Evolutionary conservation across 2,329 filamentous ascomycete species (phyloP).

Genomic region (Colletotrichum noveboracense): DNA sequence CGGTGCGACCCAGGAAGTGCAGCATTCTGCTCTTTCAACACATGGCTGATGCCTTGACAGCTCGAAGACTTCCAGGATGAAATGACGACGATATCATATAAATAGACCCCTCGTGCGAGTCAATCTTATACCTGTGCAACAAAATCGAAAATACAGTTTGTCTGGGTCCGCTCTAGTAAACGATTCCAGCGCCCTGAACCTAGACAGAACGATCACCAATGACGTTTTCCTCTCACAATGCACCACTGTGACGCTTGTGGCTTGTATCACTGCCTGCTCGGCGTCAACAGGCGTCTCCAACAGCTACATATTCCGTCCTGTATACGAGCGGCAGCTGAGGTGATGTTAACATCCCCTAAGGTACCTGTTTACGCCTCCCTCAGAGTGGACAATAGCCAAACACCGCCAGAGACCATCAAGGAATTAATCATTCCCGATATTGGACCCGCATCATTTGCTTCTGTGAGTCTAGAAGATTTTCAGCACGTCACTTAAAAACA

Average conservation of each 20-base stretch:
- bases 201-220: not conserved
- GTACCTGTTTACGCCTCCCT: accelerated
- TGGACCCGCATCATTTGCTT: too few species aligned
- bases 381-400: too few species aligned
- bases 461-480: too few species aligned
- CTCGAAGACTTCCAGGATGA: accelerated
- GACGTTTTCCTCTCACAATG: not conserved
- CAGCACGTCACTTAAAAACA: not conserved
- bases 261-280: accelerated
- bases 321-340: accelerated
- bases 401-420: too few species aligned
- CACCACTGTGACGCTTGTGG: accelerated
- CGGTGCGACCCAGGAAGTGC: accelerated
- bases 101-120: not conserved
- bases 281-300: not conserved
- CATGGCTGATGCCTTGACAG: accelerated
- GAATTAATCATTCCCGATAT: too few species aligned
- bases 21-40: accelerated
- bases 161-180: not conserved
- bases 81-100: accelerated
- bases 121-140: not conserved
- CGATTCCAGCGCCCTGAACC: not conserved
- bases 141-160: accelerated
- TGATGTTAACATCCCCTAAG: accelerated
- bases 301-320: accelerated